Evolutionary conservation across 768 basidiomycete genomes (phyloP), one percentile per base, ranked within the genome.

Genomic region (Termitomyces heimii): DNA sequence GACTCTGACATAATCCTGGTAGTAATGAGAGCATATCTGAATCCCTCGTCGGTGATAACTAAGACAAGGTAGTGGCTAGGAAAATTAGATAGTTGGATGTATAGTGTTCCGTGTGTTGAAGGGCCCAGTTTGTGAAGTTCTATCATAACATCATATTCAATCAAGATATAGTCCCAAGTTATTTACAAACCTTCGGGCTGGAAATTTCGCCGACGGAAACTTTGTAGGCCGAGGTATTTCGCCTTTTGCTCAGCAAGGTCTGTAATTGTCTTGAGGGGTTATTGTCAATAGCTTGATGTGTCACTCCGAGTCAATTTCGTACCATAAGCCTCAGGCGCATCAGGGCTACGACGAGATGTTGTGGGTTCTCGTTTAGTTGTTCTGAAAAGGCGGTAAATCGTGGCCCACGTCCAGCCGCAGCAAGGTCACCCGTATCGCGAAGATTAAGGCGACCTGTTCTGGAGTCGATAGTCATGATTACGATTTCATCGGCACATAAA

Each of bases 221-320:
- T 84, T 66, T 85, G 84, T 42, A 94, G 71, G n/a, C 94, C 94
- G 10, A 95, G 81, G 64, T 92, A 88, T 60, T 76, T 82, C n/a
- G 88, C 89, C 65, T 92, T 94, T 68, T 90, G 88, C 68, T 94
- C 92, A 10, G 87, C 82, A 16, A 88, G 78, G 55, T 93, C 90
- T 43, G 82, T 77, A 59, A 94, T 92, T 5, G 92, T 92, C 94
- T 95, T 61, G n/a, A 14, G 48, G 39, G 39, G 29, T 26, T 42
- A 12, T 3, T 28, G 57, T 37, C 55, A 59, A 53, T 53, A n/a
- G 35, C 43, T 51, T 31, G 34, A 49, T 6, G 26, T 14, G 12
- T 24, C 4, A 26, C 40, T 24, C 28, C 26, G 29, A 5, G 31
- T 24, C 53, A 35, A 31, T 53, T 9, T 5, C 86, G 62, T 61